These are phyloP conservation scores for Stephanodiscus triporus DNA, from an alignment of 108 stramenopile species.

Conservation along the genomic window DNA sequence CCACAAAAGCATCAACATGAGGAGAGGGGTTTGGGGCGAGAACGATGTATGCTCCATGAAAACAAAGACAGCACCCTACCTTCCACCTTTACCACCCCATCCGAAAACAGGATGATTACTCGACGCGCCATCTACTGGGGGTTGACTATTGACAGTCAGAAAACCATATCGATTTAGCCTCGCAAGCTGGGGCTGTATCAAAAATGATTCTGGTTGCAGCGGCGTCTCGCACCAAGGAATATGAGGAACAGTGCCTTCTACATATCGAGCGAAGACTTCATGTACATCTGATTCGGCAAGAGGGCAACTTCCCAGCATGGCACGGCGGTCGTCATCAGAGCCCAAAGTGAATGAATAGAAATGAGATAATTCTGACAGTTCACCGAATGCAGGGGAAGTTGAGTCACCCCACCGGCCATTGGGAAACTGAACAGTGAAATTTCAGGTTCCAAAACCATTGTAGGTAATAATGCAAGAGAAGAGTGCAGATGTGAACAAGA, in stretches of 20 bases:
- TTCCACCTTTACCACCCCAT: conserved; percentile 94
- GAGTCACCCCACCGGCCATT: conserved; percentile 95
- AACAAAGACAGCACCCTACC: background rate
- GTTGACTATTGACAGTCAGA: conserved; percentile 95
- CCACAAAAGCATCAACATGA: background rate
- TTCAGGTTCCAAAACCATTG: background rate
- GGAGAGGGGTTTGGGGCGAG: background rate
- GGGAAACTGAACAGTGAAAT: conserved; percentile 18
- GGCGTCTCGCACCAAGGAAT: conserved; percentile 97
- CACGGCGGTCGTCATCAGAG: conserved; percentile 84
- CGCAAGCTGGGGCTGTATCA: conserved; percentile 80
- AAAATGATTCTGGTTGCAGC: conserved; percentile 90
- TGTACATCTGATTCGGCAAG: conserved; percentile 75
- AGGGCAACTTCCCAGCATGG: conserved; percentile 92
- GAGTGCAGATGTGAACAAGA: background rate
- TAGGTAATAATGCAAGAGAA: background rate
- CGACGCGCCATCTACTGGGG: conserved; percentile 86
- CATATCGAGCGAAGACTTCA: conserved; percentile 93
- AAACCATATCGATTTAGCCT: conserved; percentile 87
- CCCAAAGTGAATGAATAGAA: conserved; percentile 87
- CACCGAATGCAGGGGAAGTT: conserved; percentile 91
- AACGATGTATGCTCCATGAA: background rate
- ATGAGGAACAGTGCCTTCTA: conserved; percentile 89
- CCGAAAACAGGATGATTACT: conserved; percentile 86
- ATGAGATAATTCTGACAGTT: conserved; percentile 85